Conservation (phyloP, 371 early-diverging fungal species). For the Mucor velutinosus region DNA sequence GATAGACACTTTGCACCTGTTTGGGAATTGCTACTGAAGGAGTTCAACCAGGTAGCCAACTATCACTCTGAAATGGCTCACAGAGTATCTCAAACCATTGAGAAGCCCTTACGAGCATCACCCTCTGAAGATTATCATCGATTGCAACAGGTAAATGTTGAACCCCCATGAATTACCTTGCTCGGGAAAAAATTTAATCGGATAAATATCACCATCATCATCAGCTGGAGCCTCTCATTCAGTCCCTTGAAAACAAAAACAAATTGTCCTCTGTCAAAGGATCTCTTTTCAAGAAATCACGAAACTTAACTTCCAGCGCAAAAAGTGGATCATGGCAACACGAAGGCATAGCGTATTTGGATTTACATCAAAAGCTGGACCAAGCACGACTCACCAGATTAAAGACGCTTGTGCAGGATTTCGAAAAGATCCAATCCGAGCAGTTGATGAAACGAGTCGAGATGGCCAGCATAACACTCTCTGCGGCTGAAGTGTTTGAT, state of each 20-base stretch:
- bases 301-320: neutral
- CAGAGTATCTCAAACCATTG: slow-evolving; percentile 14
- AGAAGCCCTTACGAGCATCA: slow-evolving; percentile 19
- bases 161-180: neutral
- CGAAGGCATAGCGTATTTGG: slow-evolving; percentile 17
- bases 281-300: slow-evolving; percentile 26
- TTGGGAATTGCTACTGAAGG: slow-evolving; percentile 25
- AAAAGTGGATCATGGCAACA: slow-evolving; percentile 5
- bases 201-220: neutral
- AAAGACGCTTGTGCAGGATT: slow-evolving; percentile 39
- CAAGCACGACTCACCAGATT: slow-evolving; percentile 44
- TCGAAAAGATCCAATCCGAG: slow-evolving; percentile 56
- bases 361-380: slow-evolving; percentile 49
- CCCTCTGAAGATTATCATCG: slow-evolving; percentile 4
- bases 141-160: slow-evolving; percentile 9
- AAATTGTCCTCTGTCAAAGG: slow-evolving; percentile 3
- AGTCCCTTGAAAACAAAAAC: slow-evolving; percentile 7
- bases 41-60: slow-evolving; percentile 13
- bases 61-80: slow-evolving; percentile 22
- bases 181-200: neutral
- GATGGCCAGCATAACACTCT: slow-evolving; percentile 7
- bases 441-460: slow-evolving; percentile 28
- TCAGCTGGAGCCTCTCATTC: slow-evolving; percentile 14
- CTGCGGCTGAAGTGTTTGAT: slow-evolving; percentile 7
- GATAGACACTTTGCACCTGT: slow-evolving; percentile 22